Evolutionary conservation across 495 filamentous ascomycete species (phyloP).

Genomic region (Letharia columbiana): DNA sequence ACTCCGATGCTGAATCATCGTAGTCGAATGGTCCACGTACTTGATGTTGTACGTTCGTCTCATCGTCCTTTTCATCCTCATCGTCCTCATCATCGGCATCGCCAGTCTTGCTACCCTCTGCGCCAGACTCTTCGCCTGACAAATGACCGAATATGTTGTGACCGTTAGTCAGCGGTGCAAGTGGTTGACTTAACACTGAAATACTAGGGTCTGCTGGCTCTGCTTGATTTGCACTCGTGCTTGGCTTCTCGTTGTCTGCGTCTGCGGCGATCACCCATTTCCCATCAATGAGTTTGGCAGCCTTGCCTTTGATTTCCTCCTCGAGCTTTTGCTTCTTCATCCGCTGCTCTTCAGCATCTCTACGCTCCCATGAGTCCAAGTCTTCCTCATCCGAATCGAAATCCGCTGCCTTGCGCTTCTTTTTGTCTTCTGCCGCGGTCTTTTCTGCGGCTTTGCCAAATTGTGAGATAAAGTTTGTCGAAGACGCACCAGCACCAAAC

Average conservation of each 20-base stretch:
- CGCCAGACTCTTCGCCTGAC: constrained; percentile 44
- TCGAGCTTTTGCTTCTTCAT: constrained; percentile 33
- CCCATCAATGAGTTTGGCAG: neutral
- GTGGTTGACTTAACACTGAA: constrained; percentile 23
- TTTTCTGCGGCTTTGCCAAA: constrained; percentile 26
- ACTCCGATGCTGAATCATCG: constrained; percentile 19
- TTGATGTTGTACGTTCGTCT: constrained; percentile 37
- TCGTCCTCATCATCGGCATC: constrained; percentile 28
- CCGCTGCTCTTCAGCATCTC: constrained; percentile 21
- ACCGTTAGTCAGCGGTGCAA: constrained; percentile 17
- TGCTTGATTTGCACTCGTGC: constrained; percentile 3
- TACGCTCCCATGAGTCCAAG: constrained; percentile 35
- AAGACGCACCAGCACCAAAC: constrained; percentile 16
- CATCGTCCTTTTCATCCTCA: constrained; percentile 37
- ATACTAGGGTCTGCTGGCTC: constrained; percentile 27
- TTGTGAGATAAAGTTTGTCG: constrained; percentile 27
- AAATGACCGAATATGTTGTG: constrained; percentile 57
- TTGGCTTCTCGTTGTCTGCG: constrained; percentile 20
- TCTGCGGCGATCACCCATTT: constrained; percentile 21
- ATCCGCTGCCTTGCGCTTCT: constrained; percentile 48
- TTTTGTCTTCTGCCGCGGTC: constrained; percentile 34
- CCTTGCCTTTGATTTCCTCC: neutral
- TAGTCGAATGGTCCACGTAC: constrained; percentile 23
- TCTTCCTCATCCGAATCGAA: constrained; percentile 50
- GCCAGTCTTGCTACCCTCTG: constrained; percentile 36